Conservation (phyloP, 495 filamentous ascomycete genomes). For the Tuber brumale region DNA sequence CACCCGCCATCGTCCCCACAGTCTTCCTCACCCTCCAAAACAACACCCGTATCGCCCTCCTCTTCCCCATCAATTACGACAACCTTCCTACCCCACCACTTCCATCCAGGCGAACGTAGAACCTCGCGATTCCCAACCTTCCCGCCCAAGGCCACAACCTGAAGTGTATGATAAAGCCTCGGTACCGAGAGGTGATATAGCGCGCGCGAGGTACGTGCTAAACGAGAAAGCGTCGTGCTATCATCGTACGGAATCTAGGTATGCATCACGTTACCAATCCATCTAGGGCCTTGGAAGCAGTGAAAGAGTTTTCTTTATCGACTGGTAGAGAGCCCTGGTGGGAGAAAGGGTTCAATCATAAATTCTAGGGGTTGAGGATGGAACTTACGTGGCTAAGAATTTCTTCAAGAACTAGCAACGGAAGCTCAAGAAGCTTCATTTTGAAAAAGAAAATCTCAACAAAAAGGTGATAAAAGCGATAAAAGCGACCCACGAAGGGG, state of each 20-base stretch:
- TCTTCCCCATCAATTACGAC: not conserved
- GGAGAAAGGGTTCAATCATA: not conserved
- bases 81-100: not conserved
- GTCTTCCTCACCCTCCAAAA: not conserved
- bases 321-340: not conserved
- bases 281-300: not conserved
- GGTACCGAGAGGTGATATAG: not conserved
- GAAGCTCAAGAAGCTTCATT: not conserved
- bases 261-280: not conserved
- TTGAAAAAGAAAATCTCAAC: not conserved
- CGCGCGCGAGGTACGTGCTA: not conserved
- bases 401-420: not conserved
- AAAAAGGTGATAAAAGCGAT: not conserved
- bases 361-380: not conserved
- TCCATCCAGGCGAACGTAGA: not conserved
- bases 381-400: not conserved
- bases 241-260: not conserved
- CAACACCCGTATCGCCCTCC: not conserved
- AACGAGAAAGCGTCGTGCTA: not conserved
- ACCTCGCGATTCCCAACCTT: slow-evolving; percentile 2
- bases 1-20: not conserved
- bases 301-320: not conserved
- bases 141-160: not conserved
- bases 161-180: not conserved
- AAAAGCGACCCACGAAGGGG: not conserved